phyloP scores from a whole-genome alignment of 2,329 filamentous ascomycete species.

The Elsinoe fawcettii region DNA sequence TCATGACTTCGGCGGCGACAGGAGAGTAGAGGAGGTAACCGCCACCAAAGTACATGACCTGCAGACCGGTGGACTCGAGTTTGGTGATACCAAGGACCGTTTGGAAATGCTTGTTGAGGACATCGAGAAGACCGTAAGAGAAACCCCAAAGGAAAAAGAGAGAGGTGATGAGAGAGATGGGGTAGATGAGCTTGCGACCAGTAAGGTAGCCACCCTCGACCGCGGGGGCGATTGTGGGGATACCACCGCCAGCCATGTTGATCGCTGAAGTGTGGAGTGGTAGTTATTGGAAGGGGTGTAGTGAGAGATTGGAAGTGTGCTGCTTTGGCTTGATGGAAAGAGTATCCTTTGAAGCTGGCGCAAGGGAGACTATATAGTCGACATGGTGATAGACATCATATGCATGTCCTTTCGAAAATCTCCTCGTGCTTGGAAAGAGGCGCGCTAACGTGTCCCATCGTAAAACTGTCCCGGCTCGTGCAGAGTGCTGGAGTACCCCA shows the following conservation, averaged over 20 bases:
- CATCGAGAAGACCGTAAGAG: slow-evolving; percentile 44
- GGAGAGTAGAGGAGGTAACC: slow-evolving; percentile 37
- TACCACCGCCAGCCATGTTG: slow-evolving; percentile 36
- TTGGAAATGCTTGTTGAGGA: slow-evolving; percentile 45
- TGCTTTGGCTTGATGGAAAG: background rate
- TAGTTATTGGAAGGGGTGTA: background rate
- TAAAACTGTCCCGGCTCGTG: background rate
- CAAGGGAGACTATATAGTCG: background rate
- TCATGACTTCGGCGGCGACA: slow-evolving; percentile 37
- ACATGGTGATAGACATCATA: background rate
- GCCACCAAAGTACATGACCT: slow-evolving; percentile 37
- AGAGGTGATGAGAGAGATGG: slow-evolving; percentile 40
- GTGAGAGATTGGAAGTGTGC: background rate
- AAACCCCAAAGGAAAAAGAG: slow-evolving; percentile 41
- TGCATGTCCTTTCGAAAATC: background rate
- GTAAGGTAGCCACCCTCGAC: slow-evolving; percentile 38
- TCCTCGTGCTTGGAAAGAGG: background rate
- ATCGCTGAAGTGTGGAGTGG: background rate
- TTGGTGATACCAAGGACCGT: slow-evolving; percentile 33
- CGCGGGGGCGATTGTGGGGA: slow-evolving; percentile 32
- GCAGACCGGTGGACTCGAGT: slow-evolving; percentile 37
- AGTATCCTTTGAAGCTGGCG: background rate
- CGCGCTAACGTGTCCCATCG: slow-evolving; percentile 2
- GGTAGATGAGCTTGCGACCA: slow-evolving; percentile 41
- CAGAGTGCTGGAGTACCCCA: slow-evolving; percentile 4